phyloP scores from a whole-genome alignment of 106 monocot genomes.

The Cymbidium sinense region DNA sequence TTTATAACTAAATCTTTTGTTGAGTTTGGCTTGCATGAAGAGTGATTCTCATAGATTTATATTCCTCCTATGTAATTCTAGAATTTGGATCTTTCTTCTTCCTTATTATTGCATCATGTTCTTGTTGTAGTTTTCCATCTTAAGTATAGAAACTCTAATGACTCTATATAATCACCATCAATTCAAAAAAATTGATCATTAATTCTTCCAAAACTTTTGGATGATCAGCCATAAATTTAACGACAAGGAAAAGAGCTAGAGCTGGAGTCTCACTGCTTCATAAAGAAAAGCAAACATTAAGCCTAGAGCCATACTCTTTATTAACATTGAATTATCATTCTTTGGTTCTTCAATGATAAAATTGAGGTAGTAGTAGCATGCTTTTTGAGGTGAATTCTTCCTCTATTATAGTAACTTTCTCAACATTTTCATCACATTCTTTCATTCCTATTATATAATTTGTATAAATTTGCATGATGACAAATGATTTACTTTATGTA shows the following conservation, averaged over 20 bases:
- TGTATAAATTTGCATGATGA: too few relatives aligned
- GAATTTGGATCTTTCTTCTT: constrained; percentile 27
- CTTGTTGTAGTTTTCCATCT: constrained; percentile 14
- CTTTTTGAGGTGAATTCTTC: constrained; percentile 15
- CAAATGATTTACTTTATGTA: too few relatives aligned
- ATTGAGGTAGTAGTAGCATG: constrained; percentile 35
- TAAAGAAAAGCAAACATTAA: constrained; percentile 57
- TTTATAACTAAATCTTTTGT: too few relatives aligned
- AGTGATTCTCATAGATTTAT: constrained; percentile 51
- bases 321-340: constrained; percentile 32
- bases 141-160: too few relatives aligned
- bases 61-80: constrained; percentile 47
- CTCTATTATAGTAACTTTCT: constrained; percentile 29
- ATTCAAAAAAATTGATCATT: constrained; percentile 7
- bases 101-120: constrained; percentile 40
- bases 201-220: constrained; percentile 29
- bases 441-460: constrained; percentile 22
- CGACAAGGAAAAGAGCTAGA: constrained; percentile 25
- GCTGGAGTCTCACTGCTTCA: constrained; percentile 47
- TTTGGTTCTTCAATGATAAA: constrained; percentile 26
- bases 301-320: constrained; percentile 39
- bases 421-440: constrained; percentile 46
- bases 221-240: constrained; percentile 39
- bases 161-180: too few relatives aligned
- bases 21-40: constrained; percentile 18